A percentile compares a stretch with the other conserved stretches of the same genome.
These are phyloP conservation scores for Penicillium crustosum DNA, from an alignment of 2,329 filamentous ascomycete species.

Conservation along the genomic window DNA sequence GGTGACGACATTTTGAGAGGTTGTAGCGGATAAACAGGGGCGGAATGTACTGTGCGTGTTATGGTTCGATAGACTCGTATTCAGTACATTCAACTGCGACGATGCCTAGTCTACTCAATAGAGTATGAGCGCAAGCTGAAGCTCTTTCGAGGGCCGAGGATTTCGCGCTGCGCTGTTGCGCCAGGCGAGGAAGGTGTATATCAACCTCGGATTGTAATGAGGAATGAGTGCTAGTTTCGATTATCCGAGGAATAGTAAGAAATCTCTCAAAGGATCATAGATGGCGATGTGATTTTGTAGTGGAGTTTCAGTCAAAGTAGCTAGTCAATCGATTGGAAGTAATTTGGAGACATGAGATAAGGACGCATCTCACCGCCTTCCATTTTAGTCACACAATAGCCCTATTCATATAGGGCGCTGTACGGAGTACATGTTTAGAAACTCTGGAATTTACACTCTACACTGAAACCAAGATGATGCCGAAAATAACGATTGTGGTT, in stretches of 20 bases:
- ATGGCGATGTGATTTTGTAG: neutral
- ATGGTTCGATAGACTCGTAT: neutral
- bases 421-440: neutral
- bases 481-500: neutral
- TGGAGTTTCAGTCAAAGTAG: neutral
- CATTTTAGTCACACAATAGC: neutral
- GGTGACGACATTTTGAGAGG: conserved; percentile 41
- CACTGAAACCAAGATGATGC: neutral
- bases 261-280: neutral
- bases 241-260: neutral
- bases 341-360: conserved; percentile 7
- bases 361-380: conserved; percentile 17
- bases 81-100: neutral
- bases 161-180: conserved; percentile 3
- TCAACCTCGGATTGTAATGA: neutral
- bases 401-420: neutral
- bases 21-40: neutral
- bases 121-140: conserved; percentile 1
- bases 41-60: too few relatives aligned
- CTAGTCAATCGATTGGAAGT: neutral
- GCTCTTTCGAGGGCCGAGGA: neutral
- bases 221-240: neutral
- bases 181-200: neutral
- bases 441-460: neutral
- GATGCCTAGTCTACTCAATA: neutral